phyloP scores from a whole-genome alignment of 176 grass and related monocot species.

The Oryza coarctata region DNA sequence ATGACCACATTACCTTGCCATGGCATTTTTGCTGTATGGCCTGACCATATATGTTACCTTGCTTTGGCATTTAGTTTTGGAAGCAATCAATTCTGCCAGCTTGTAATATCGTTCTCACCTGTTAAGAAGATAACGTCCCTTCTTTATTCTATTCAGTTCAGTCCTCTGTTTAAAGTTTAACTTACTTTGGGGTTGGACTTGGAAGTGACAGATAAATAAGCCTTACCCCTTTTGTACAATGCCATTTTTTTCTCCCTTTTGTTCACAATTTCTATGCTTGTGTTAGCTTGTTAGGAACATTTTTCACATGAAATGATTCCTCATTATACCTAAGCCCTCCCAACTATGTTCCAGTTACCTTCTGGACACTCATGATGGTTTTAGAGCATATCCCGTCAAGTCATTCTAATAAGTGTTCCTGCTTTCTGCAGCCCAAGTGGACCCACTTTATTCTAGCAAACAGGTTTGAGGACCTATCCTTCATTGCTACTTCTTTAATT shows the following conservation, averaged over 20 bases:
- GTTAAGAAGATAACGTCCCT: neutral
- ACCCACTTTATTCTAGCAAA: neutral
- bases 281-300: neutral
- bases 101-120: neutral
- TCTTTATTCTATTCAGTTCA: neutral
- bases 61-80: neutral
- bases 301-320: neutral
- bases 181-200: neutral
- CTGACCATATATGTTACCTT: neutral
- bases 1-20: neutral
- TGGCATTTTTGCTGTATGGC: neutral
- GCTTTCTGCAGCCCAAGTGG: neutral
- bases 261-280: neutral
- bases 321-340: neutral
- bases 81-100: neutral
- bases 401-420: conserved; percentile 1
- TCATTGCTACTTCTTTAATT: neutral
- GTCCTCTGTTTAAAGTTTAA: neutral
- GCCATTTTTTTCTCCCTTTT: neutral
- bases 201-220: neutral
- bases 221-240: neutral
- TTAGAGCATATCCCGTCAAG: neutral
- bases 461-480: conserved; percentile 7
- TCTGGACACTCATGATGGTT: neutral
- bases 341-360: neutral